Base-by-base conservation (phyloP, 352 stramenopile species). In the Plasmopara halstedii region DNA sequence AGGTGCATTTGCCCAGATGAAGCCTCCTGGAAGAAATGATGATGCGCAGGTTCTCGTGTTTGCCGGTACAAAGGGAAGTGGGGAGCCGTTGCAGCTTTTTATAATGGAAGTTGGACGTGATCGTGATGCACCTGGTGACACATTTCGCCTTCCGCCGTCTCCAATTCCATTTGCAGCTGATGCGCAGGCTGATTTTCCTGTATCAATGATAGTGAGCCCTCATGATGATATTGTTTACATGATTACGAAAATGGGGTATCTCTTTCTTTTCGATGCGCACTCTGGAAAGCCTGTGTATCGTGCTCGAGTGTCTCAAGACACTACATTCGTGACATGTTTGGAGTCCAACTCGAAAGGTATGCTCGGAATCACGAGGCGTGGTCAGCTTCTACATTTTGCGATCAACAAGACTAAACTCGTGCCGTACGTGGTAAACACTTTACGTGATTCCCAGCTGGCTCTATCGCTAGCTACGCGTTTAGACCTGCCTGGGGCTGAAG, bases 181-280 rank as follows among this genome's bases (percentile, higher is more conserved):
- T 67, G 96, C 96, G 4, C 80, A 83, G 19, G 85, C 88, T 39
- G 97, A 99, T 72, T 99, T 99, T 75, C 96, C 97, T 4, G 96
- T 99, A 32, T 97, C 87, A 54, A 95, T 99, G 73, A 68, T 96
- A 35, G 78, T 98, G 44, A 95, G 73, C 25, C 76, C 85, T 11
- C 64, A 70, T 26, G 86, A 98, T 49, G 93, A 98, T 48, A 69
- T 99, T 42, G 87, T 98, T 33, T 99, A 98, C 68, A 93, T 99
- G 72, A 95, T 99, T 54, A 98, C 96, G 25, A 99, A 99, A 85
- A 98, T 98, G 89, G 97, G 97, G 39, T 99, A 98, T 68, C 73
- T 98, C 26, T 99, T 98, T 81, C 83, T 99, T 52, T 99, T 99
- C 68, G 97, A 99, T 67, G 86, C 97, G 45, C 92, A 98, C 75